Evolutionary conservation across 2,329 filamentous ascomycete genomes (phyloP), one percentile per base, ranked within the genome.

Genomic region (Aureobasidium sp.): DNA sequence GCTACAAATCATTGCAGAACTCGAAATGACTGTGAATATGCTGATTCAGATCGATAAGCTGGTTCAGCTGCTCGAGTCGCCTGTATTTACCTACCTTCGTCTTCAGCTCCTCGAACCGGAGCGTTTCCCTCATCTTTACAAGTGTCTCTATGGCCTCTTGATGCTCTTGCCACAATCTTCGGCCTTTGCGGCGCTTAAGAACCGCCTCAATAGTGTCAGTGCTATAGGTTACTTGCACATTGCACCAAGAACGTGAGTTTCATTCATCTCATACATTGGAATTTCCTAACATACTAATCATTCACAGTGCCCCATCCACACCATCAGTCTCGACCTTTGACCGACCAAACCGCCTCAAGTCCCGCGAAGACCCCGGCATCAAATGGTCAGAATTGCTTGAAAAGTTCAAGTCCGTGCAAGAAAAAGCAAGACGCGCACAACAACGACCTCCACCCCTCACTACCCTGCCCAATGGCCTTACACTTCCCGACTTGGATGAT

Each of bases 81-180:
- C 93, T 0, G 93, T 98, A 1, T 98, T 98, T 65, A 98, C 93
- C 41, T 98, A 97, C 69, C 82, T 98, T 41, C 88, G 93, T 38
- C 83, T 98, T 47, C 93, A 98, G 66, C 79, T 98, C 8, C 80
- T 98, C 7, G 93, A 98, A 66, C 93, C 93, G 1, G 94, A 98
- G 66, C 90, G 87, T 67, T 91, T 91, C 61, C 93, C 93, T 2
- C 88, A 95, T 66, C 76, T 98, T 1, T 97, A 98, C 76, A 66
- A 66, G 39, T 98, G 93, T 70, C 81, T 98, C 44, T 98, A 97
- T 64, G 93, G 93, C 8, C 80, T 98, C 40, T 77, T 98, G 52
- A 98, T 98, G 93, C 84, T 98, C 16, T 79, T 98, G n/a, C 93
- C 93, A 0, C 93, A 98, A 71, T 97, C 91, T 14, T 94, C 90